phyloP scores from a whole-genome alignment of 2,329 filamentous ascomycete species.

The Venturia effusa region DNA sequence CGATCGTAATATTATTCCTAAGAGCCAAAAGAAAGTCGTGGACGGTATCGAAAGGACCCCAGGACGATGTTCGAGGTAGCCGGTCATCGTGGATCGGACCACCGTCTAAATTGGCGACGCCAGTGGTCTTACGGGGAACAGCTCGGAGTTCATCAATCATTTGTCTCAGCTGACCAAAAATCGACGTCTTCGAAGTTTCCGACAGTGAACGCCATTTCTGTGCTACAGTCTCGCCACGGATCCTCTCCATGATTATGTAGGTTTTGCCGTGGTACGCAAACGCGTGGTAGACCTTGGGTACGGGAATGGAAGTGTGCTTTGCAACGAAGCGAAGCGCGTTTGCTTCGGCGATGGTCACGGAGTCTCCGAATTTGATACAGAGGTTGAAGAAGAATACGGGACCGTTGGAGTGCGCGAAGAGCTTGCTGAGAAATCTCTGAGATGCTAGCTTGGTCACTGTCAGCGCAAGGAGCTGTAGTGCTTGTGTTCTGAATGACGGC shows the following conservation, averaged over 20 bases:
- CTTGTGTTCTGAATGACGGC: neutral
- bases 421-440: neutral
- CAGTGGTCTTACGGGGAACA: neutral
- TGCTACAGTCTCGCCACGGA: conserved; percentile 15
- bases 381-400: neutral
- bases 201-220: conserved; percentile 12
- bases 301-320: conserved; percentile 16
- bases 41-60: neutral
- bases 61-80: neutral
- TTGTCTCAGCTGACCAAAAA: neutral
- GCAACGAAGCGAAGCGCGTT: conserved; percentile 16
- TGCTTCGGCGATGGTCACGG: conserved; percentile 11
- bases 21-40: neutral
- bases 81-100: neutral
- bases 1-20: neutral
- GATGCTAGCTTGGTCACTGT: neutral
- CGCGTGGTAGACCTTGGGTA: conserved; percentile 14
- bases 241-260: conserved; percentile 17
- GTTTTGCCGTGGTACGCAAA: conserved; percentile 10
- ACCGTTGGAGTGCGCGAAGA: neutral
- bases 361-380: neutral
- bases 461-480: neutral
- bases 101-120: neutral
- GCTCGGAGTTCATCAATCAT: neutral
- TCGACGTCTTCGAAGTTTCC: neutral